phyloP scores from a whole-genome alignment of 2,329 filamentous ascomycete genomes.

The Aureobasidium sp. region DNA sequence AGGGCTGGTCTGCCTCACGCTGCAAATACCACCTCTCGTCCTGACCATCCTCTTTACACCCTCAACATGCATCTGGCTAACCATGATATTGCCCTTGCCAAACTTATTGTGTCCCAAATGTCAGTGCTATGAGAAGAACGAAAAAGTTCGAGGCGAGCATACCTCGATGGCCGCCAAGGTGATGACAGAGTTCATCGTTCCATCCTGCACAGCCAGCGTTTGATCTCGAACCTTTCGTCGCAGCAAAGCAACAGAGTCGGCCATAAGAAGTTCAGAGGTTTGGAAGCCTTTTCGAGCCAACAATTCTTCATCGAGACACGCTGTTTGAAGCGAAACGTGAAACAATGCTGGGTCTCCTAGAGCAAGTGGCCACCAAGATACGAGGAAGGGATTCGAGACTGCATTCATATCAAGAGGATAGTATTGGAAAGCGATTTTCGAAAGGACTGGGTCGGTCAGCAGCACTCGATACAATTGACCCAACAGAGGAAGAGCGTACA shows the following conservation, averaged over 20 bases:
- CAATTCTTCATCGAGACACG: constrained; percentile 7
- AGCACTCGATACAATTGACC: not conserved
- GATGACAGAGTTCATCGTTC: constrained; percentile 11
- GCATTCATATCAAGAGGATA: constrained; percentile 6
- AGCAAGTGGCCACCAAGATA: constrained; percentile 12
- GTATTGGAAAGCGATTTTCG: constrained; percentile 13
- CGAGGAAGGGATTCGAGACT: not conserved
- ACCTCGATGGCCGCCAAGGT: constrained; percentile 9
- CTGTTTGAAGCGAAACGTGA: constrained; percentile 6
- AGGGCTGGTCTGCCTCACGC: constrained; percentile 4
- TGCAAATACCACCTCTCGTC: not conserved
- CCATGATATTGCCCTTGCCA: not conserved
- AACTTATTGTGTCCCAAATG: not conserved
- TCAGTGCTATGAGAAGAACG: not conserved
- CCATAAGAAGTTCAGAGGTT: not conserved
- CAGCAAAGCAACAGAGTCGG: not conserved
- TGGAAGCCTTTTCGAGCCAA: constrained; percentile 1
- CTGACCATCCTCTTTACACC: not conserved
- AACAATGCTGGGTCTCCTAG: constrained; percentile 6
- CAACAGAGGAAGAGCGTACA: not conserved
- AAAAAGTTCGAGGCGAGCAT: not conserved
- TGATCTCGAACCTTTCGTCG: not conserved
- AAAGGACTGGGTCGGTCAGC: not conserved
- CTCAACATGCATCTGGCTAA: not conserved
- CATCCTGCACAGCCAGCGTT: not conserved